A percentile compares a stretch with the other conserved stretches of the same genome.
phyloP scores from a whole-genome alignment of 1,284 basidiomycete genomes.

The Somion occarium region DNA sequence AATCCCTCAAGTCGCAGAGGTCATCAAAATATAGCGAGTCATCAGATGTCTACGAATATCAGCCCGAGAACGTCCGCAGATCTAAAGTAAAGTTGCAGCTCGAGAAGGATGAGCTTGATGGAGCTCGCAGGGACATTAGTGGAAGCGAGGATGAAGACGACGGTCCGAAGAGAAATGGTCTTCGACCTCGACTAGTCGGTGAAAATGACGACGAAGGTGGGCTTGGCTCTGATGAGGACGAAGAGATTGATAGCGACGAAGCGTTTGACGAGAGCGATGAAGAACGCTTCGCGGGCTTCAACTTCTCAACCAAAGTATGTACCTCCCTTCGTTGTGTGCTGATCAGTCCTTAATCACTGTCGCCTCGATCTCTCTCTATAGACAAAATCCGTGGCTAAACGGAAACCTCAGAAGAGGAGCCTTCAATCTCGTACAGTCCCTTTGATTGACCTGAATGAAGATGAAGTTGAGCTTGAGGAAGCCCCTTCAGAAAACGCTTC shows the following conservation, averaged over 20 bases:
- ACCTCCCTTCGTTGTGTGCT: not conserved
- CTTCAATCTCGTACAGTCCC: slow-evolving; percentile 35
- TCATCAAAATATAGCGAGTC: slow-evolving; percentile 18
- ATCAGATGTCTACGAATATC: slow-evolving; percentile 60
- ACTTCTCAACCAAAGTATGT: slow-evolving; percentile 45
- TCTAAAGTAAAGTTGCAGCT: slow-evolving; percentile 49
- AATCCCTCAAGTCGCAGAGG: slow-evolving; percentile 37
- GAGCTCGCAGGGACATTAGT: slow-evolving; percentile 33
- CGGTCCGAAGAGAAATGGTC: slow-evolving; percentile 21
- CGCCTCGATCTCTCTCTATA: not conserved
- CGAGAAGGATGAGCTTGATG: slow-evolving; percentile 50
- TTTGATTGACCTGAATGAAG: slow-evolving; percentile 66
- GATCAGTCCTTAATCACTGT: too few species aligned
- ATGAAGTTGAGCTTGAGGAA: slow-evolving; percentile 36
- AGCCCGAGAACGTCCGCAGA: slow-evolving; percentile 50
- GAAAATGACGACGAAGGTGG: slow-evolving; percentile 53
- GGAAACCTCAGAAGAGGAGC: slow-evolving; percentile 22
- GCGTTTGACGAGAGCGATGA: slow-evolving; percentile 83
- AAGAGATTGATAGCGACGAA: slow-evolving; percentile 75
- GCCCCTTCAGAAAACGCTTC: slow-evolving; percentile 26
- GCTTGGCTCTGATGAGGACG: slow-evolving; percentile 63
- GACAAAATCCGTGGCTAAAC: slow-evolving; percentile 1
- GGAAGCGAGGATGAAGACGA: slow-evolving; percentile 31
- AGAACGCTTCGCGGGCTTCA: slow-evolving; percentile 70
- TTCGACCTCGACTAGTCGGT: slow-evolving; percentile 51